phyloP scores from a whole-genome alignment of 306 rosid genomes.

The Quercus parvula region DNA sequence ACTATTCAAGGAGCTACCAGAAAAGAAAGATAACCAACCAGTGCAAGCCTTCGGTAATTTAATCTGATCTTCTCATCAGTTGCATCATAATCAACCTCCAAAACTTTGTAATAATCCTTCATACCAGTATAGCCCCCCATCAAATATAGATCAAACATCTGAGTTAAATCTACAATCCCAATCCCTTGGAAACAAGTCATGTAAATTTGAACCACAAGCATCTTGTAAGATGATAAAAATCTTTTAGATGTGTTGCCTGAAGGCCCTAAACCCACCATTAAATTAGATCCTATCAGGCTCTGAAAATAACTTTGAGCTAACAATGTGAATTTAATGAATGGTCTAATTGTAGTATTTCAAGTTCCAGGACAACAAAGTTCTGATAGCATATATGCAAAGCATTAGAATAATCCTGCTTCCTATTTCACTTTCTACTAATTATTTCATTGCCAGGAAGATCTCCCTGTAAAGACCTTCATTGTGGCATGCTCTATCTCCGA shows the following conservation, averaged over 20 bases:
- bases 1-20: slow-evolving; percentile 8
- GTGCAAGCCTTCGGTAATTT: slow-evolving; percentile 67
- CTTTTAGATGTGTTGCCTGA: not conserved
- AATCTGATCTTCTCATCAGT: slow-evolving; percentile 63
- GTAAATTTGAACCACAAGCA: not conserved
- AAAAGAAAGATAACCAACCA: slow-evolving; percentile 45
- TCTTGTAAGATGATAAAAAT: not conserved
- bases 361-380: not conserved
- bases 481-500: not conserved
- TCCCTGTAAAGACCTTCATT: not conserved
- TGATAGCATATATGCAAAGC: not conserved
- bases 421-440: not conserved
- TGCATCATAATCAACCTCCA: slow-evolving; percentile 80
- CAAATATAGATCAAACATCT: not conserved
- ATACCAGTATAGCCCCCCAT: slow-evolving; percentile 17
- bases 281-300: not conserved
- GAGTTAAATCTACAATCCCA: not conserved
- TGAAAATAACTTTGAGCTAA: not conserved
- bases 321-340: not conserved
- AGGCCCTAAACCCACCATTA: not conserved
- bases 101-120: slow-evolving; percentile 65
- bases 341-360: not conserved
- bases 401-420: not conserved
- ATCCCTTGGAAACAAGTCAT: not conserved
- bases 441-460: not conserved